Evolutionary conservation across 169 alveolate genomes (phyloP).

Genomic region (Plasmodium fragile): DNA sequence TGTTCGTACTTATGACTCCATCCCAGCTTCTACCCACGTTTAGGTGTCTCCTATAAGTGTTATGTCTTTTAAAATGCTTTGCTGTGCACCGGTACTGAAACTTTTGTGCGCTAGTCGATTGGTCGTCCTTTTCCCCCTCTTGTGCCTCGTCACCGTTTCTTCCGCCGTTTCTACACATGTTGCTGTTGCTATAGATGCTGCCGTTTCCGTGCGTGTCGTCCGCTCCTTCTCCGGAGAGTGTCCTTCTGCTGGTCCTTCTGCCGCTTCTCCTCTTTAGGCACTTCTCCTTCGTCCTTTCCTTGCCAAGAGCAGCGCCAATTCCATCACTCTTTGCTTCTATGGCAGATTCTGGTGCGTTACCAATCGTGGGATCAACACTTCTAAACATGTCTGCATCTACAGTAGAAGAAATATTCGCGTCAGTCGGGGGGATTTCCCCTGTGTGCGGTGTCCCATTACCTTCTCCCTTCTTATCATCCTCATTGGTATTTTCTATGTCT

Average conservation of each 20-base stretch:
- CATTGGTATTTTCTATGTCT: not conserved
- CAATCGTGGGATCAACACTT: not conserved
- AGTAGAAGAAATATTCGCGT: not conserved
- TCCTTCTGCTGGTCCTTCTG: not conserved
- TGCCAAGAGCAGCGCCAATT: not conserved
- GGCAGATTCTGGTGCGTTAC: not conserved
- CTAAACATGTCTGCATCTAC: not conserved
- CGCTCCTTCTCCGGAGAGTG: not conserved
- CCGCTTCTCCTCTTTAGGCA: not conserved
- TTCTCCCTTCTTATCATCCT: not conserved
- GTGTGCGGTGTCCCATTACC: not conserved
- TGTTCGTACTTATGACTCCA: constrained; percentile 58
- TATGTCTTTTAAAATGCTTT: constrained; percentile 11
- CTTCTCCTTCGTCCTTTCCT: constrained; percentile 6
- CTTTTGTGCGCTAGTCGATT: not conserved
- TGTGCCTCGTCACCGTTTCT: not conserved
- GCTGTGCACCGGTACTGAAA: constrained; percentile 2
- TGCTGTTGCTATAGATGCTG: not conserved
- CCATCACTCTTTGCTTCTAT: not conserved
- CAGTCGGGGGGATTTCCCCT: not conserved
- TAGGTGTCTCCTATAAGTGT: constrained; percentile 38
- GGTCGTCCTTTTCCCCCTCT: not conserved
- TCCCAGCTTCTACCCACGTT: constrained; percentile 11
- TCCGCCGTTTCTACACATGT: not conserved
- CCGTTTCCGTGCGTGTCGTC: not conserved